Evolutionary conservation across 306 rosid genomes (phyloP), one percentile per base, ranked within the genome.

Genomic region (Lathyrus oleraceus): DNA sequence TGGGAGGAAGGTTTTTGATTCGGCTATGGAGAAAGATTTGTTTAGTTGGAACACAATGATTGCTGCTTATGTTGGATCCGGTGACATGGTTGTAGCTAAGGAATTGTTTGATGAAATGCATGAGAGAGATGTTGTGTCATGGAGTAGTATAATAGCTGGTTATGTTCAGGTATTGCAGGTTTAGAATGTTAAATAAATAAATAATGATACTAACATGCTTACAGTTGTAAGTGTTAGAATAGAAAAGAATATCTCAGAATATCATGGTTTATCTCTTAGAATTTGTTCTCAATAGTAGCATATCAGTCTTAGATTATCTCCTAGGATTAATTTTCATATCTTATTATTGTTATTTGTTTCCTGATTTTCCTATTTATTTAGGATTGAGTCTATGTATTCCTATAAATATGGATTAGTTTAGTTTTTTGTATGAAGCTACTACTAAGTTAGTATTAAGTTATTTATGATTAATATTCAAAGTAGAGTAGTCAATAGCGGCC

Each of bases 141-240:
- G 93, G 88, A 85, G 85, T 74, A 83, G 88, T 6, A 35, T 90
- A 71, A 84, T 87, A 42, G 89, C 94, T 58, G 94, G 96, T 69
- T 84, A 76, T 53, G 86, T 86, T 45, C 94, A 90, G 87, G 96
- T 82, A 84, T 70, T 68, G 49, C 16, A 35, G 54, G 71, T 49
- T 60, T 67, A 39, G 78, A 42, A 59, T 30, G 44, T 32, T 20
- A 43, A 10, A 21, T 39, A 61, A 38, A 44, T 32, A 59, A 14
- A 59, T 32, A 43, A 44, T 52, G 16, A 52, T 61, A 17, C 57
- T 52, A 52, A 13, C 35, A 17, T 12, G 47, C 8, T n/a, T 45
- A n/a, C 51, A 30, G 36, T 30, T 30, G 36, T 30, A 30, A 5
- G 8, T 30, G 1, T 5, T 30, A 30, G 8, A 28, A 28, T 28